A percentile compares a stretch with the other conserved stretches of the same genome.
phyloP scores from a whole-genome alignment of 208 protist species.

The Wallacemonas collosoma region DNA sequence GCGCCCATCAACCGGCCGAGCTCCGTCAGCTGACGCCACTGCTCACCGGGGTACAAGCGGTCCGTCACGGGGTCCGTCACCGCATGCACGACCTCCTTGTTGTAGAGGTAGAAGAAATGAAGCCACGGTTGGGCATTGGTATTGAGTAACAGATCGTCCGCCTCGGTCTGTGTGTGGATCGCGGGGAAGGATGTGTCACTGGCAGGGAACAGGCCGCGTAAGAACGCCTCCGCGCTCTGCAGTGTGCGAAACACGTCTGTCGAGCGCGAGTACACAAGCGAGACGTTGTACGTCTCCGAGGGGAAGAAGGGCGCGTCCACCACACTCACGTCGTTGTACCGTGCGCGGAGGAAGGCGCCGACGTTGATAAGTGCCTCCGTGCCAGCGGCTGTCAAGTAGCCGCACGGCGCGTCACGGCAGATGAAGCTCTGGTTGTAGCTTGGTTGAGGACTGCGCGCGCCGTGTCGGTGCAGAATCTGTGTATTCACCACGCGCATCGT shows the following conservation, averaged over 20 bases:
- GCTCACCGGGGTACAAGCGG: conserved; percentile 18
- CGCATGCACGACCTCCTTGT: conserved; percentile 9
- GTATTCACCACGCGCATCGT: conserved; percentile 2
- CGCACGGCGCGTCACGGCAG: conserved; percentile 53
- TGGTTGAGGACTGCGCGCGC: conserved; percentile 37
- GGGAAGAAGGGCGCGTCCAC: conserved; percentile 34
- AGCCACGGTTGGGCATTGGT: conserved; percentile 27
- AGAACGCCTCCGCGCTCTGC: conserved; percentile 48
- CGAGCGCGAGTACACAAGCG: conserved; percentile 54
- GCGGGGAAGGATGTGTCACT: conserved; percentile 41
- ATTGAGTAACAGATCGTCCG: conserved; percentile 32
- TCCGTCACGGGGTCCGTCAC: conserved; percentile 22
- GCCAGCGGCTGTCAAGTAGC: conserved; percentile 46
- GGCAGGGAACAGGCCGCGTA: conserved; percentile 47
- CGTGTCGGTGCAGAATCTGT: conserved; percentile 67
- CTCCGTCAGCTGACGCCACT: conserved; percentile 30
- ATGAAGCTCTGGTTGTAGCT: conserved; percentile 40
- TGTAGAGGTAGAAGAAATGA: conserved; percentile 13
- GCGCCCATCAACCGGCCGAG: conserved; percentile 39
- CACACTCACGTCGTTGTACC: conserved; percentile 36
- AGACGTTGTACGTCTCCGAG: conserved; percentile 42
- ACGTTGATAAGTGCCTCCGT: conserved; percentile 42
- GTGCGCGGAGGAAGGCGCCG: conserved; percentile 41
- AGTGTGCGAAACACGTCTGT: conserved; percentile 58
- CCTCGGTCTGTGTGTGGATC: conserved; percentile 42